Evolutionary conservation across 2,329 filamentous ascomycete genomes (phyloP), one percentile per base, ranked within the genome.

Genomic region (Trichophyton mentagrophytes): DNA sequence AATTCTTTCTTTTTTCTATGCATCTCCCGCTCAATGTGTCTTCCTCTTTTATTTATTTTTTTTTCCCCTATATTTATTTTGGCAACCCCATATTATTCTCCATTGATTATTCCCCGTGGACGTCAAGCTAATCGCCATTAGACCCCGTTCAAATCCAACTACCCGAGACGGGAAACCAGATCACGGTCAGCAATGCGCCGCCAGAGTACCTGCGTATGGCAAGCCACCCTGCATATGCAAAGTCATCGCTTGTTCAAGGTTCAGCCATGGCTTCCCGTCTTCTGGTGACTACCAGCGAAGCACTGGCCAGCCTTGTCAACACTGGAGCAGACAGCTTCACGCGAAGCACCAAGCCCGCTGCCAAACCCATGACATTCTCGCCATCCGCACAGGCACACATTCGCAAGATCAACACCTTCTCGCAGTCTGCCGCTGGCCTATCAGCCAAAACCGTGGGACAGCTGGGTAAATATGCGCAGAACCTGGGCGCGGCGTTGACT

Each of bases 161-260:
- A 2, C 77, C 78, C 6, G 64, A 67, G 6, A 71, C 76, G 66
- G 75, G 74, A 17, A 79, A 79, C 62, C 70, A 73, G 58, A 77
- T 79, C 62, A 74, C 67, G 60, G 71, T 80, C 62, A 73, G 70
- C 65, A 79, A 78, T 66, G 75, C 77, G 3, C 77, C 77, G 0
- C 77, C 79, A 62, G 76, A 79, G 64, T 90, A 93, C 67, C 80
- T 93, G 49, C 84, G 86, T 61, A 83, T 88, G 77, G 82, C 89
- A 47, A 80, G 88, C 68, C 91, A 97, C 69, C 93, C 93, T 0
- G 88, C 90, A n/a, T 99, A 96, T 76, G 85, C 88, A 69, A 87
- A 89, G 70, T 95, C 89, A 0, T 84, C 86, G 17, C 78, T 99
- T 20, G 92, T 99, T 13, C 87, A 89, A 63, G 89, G 89, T 66